Conservation (phyloP, 495 filamentous ascomycete species). For the Penicillium soppii region DNA sequence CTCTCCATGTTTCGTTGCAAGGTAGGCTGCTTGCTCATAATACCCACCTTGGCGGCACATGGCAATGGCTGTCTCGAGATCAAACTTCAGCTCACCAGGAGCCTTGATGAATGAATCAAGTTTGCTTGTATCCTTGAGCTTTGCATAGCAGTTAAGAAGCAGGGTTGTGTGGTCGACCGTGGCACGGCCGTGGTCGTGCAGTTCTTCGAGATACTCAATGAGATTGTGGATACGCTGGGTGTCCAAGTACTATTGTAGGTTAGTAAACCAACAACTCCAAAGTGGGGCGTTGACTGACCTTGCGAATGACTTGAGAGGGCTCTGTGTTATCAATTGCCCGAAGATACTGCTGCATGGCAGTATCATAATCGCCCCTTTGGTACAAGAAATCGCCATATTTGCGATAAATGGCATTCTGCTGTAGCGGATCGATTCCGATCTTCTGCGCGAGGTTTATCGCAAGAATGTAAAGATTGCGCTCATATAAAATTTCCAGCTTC, state of each 20-base stretch:
- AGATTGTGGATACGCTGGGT: constrained; percentile 96
- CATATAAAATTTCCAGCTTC: constrained; percentile 89
- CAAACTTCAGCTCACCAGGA: constrained; percentile 91
- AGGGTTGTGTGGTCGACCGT: constrained; percentile 96
- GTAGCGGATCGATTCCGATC: constrained; percentile 67
- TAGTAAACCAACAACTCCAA: constrained; percentile 3
- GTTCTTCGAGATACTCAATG: constrained; percentile 95
- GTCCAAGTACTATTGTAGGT: constrained; percentile 69
- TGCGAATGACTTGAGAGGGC: constrained; percentile 90
- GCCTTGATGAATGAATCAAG: constrained; percentile 96
- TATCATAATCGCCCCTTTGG: constrained; percentile 90
- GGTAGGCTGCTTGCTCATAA: constrained; percentile 91
- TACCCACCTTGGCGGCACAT: constrained; percentile 99
- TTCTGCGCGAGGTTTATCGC: constrained; percentile 95
- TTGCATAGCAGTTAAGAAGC: constrained; percentile 94
- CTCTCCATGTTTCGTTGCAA: constrained; percentile 91
- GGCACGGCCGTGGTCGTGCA: constrained; percentile 91
- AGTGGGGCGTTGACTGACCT: constrained; percentile 46
- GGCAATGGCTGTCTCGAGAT: constrained; percentile 92
- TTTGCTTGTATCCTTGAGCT: constrained; percentile 93
- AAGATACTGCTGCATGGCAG: constrained; percentile 97
- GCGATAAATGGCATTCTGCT: constrained; percentile 88
- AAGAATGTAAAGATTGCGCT: constrained; percentile 85
- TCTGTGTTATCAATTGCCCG: constrained; percentile 94
- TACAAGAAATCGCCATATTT: constrained; percentile 97